Base-by-base conservation (phyloP, 257 asterid genomes). In the Ilex asprella region DNA sequence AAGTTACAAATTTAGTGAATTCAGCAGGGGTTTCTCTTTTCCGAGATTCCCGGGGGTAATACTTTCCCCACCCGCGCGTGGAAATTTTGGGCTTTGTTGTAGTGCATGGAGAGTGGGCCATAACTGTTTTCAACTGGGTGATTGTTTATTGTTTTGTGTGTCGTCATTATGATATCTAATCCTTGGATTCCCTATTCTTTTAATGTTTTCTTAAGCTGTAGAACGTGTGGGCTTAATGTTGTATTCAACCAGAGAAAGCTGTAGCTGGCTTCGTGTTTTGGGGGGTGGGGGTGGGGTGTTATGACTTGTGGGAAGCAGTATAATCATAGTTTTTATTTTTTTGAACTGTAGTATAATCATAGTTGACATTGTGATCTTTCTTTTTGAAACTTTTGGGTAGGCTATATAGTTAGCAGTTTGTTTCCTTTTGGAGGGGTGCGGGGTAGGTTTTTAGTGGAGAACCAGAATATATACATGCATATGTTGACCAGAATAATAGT, bases 101-200 rank as follows among this genome's bases (percentile, higher is more conserved):
- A 73, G 64, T 44, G 41, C 8, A 35, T 35, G 41, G 41, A 35
- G 41, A 13, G 79, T 70, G 76, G 79, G 76, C 70, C 79, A 47
- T 21, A 10, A 27, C 7, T 57, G 70, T 63, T 39, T 35, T 35
- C 41, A 3, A 8, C 8, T 35, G 41, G 8, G 5, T 35, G 8
- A 35, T 35, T 35, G 41, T 35, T 35, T 44, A 53, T 61, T 61
- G 58, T 59, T 61, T 64, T 41, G 56, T 52, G 44, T 39, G 39
- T 56, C 49, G 39, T 56, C 49, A 55, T 43, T 49, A 35, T 35
- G 41, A 35, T 35, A 35, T 35, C 56, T 66, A 66, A 63, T 39
- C 67, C 44, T 46, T 59, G 44, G 47, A 58, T 65, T 55, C 46
- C 54, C 41, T 35, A 32, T 70, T 55, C 43, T 55, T 30, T 64